Base-by-base conservation (phyloP, 129 eudicot species). In the Rutidosis leptorrhynchoides region DNA sequence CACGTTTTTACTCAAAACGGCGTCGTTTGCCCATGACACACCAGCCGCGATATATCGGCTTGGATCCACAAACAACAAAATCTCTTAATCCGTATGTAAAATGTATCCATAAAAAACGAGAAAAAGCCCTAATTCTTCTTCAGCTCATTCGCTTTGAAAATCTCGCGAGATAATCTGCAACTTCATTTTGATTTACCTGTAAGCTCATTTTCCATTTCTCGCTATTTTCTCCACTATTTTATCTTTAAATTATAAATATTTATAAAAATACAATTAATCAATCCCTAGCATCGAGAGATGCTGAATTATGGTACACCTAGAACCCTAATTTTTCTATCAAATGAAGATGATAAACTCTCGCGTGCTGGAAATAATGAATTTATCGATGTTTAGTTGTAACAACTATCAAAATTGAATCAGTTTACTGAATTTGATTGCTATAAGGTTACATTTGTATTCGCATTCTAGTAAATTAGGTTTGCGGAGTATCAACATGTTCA, bases 141-240 rank as follows among this genome's bases (percentile, higher is more conserved):
- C 46, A 15, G 46, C 3, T 40, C 24, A 64, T 65, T 54, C 20
- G 49, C 66, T 11, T 74, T 67, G 10, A 75, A 66, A 75, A 75
- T 75, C 19, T 75, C 79, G 74, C 79, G 79, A 75, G 63, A 75
- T 48, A 75, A 30, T 75, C 87, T 82, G 67, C 83, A 62, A 74
- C 59, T 59, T 75, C 77, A 19, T 60, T 51, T 14, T 40, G 12
- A 15, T 7, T 14, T 21, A 20, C 53, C 33, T 77, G 86, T 82
- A 74, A 82, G 83, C 65, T 40, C 56, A 30, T 52, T 10, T 77
- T 35, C 55, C 29, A 72, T 55, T 74, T 72, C 67, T 83, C 82
- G 78, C 75, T 69, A 68, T 27, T 78, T 65, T 82, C 79, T 75
- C 78, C 62, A 9, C 32, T 23, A 23, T 55, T 81, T 77, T 72